These are phyloP conservation scores for Punica granatum DNA, from an alignment of 345 rosid species.

Conservation along the genomic window DNA sequence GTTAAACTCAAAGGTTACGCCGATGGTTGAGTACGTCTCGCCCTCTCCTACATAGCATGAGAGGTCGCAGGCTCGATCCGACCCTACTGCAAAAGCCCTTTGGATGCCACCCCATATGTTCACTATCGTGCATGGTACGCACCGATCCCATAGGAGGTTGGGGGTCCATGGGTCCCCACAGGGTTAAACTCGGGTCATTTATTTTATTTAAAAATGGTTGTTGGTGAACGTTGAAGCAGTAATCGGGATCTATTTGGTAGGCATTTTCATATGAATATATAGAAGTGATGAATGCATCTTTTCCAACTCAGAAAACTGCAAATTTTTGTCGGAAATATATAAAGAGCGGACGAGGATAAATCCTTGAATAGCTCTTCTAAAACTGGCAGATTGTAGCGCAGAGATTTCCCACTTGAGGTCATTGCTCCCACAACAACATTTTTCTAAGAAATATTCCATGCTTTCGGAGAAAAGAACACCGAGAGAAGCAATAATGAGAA, in stretches of 20 bases:
- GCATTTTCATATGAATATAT: not conserved
- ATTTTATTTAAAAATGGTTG: no score
- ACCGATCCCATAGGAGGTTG: no score
- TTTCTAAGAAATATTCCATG: conserved; percentile 32
- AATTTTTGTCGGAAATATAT: conserved; percentile 93
- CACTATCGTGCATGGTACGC: no score
- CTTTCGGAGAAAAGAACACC: not conserved
- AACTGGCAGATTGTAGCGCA: conserved; percentile 92
- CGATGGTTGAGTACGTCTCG: no score
- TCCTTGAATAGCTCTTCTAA: conserved; percentile 64
- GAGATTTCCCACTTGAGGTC: conserved; percentile 99
- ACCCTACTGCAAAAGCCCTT: no score
- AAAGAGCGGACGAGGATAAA: conserved; percentile 68
- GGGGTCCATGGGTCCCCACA: no score
- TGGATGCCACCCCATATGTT: no score
- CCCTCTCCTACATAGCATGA: no score
- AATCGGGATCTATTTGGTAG: not conserved
- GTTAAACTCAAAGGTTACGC: no score
- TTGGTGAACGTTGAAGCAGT: not conserved
- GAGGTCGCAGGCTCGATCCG: no score
- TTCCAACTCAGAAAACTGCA: not conserved
- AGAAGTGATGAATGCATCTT: not conserved
- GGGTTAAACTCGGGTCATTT: no score
- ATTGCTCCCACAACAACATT: conserved; percentile 81
- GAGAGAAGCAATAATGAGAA: conserved; percentile 19